Conservation (phyloP, 1,284 basidiomycete species). For the Gymnopus androsaceus region DNA sequence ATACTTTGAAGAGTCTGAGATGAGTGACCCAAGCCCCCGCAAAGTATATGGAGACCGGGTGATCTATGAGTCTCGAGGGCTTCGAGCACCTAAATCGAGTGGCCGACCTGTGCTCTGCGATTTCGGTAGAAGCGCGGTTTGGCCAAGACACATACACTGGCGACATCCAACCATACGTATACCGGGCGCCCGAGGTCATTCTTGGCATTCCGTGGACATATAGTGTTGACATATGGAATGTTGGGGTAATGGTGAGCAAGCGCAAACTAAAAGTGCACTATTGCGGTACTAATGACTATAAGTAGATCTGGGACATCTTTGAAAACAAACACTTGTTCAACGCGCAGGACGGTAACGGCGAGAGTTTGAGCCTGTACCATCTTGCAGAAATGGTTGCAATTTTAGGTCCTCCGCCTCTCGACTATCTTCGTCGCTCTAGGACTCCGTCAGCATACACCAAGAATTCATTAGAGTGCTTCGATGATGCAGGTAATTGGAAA, state of each 20-base stretch:
- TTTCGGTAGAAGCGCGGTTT: slow-evolving; percentile 4
- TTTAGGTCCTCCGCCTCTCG: slow-evolving; percentile 24
- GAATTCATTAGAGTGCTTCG: no score
- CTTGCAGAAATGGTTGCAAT: slow-evolving; percentile 28
- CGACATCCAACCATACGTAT: slow-evolving; percentile 24
- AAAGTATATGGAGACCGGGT: slow-evolving; percentile 18
- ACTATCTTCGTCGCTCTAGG: neutral
- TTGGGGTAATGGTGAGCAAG: slow-evolving; percentile 26
- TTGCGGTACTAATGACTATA: slow-evolving; percentile 1
- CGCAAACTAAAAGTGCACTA: neutral
- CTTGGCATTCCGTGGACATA: slow-evolving; percentile 24
- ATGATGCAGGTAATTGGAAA: neutral
- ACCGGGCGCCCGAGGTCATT: slow-evolving; percentile 29
- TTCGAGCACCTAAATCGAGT: slow-evolving; percentile 6
- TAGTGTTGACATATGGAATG: slow-evolving; percentile 29
- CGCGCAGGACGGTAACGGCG: slow-evolving; percentile 10
- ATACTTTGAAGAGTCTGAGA: neutral
- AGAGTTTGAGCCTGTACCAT: slow-evolving; percentile 18
- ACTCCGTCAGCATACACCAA: no score
- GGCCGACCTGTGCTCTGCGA: slow-evolving; percentile 19
- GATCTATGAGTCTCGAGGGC: slow-evolving; percentile 17
- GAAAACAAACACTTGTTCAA: slow-evolving; percentile 23
- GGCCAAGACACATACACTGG: slow-evolving; percentile 9
- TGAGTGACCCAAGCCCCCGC: neutral
- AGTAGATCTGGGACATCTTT: slow-evolving; percentile 26